phyloP scores from a whole-genome alignment of 768 basidiomycete genomes.

The Lactarius trivialis region DNA sequence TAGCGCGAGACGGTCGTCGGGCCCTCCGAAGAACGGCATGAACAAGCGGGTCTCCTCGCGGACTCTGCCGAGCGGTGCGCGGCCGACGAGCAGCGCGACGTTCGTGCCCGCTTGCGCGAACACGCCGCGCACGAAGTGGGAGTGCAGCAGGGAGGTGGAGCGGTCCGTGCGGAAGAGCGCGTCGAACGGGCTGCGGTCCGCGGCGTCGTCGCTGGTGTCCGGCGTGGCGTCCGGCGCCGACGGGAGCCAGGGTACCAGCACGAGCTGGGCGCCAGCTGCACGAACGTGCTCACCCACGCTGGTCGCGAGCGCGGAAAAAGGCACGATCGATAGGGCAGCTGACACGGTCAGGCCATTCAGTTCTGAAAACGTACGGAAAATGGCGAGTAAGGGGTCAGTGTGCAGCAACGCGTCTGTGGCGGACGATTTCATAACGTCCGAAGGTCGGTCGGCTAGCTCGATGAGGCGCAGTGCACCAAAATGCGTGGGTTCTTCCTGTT shows the following conservation, averaged over 20 bases:
- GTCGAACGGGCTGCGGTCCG: constrained; percentile 64
- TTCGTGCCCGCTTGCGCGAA: constrained; percentile 67
- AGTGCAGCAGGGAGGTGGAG: constrained; percentile 53
- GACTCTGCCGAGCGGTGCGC: constrained; percentile 35
- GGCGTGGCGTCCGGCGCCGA: constrained; percentile 25
- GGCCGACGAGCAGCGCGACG: constrained; percentile 80
- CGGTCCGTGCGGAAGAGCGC: constrained; percentile 45
- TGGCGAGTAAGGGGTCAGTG: constrained; percentile 64
- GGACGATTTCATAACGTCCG: constrained; percentile 60
- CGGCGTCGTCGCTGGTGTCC: constrained; percentile 15
- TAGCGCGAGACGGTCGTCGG: constrained; percentile 84
- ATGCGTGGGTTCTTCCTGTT: not conserved
- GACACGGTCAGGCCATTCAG: constrained; percentile 61
- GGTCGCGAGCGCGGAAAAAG: constrained; percentile 64
- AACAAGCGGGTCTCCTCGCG: constrained; percentile 55
- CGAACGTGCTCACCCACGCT: constrained; percentile 65
- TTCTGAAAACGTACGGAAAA: constrained; percentile 72
- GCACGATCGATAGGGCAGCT: constrained; percentile 66
- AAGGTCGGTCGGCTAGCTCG: constrained; percentile 66
- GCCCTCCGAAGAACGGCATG: constrained; percentile 90
- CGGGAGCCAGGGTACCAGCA: constrained; percentile 78
- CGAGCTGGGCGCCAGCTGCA: constrained; percentile 55
- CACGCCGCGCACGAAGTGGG: constrained; percentile 77
- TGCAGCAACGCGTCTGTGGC: constrained; percentile 59
- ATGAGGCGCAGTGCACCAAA: constrained; percentile 69